Conservation (phyloP, 2,329 filamentous ascomycete genomes). For the Aspergillus unguis region DNA sequence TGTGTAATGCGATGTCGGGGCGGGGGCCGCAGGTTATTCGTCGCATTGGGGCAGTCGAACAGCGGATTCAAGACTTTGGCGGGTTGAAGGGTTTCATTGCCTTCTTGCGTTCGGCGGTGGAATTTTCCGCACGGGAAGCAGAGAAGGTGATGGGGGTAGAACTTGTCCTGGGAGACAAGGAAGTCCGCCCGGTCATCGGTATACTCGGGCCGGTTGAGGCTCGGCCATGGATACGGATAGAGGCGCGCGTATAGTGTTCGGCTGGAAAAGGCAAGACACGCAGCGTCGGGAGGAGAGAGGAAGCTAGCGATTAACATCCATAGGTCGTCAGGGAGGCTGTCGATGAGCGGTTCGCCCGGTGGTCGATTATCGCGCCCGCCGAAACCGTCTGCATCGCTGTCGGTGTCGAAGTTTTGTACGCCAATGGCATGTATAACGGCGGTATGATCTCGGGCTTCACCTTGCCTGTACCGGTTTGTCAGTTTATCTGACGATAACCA, state of each 20-base stretch:
- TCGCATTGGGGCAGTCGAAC: conserved; percentile 54
- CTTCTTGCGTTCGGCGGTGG: conserved; percentile 53
- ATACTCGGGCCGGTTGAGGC: conserved; percentile 44
- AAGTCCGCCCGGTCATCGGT: conserved; percentile 49
- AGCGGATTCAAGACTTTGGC: conserved; percentile 55
- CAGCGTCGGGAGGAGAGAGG: conserved; percentile 46
- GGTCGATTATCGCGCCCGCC: conserved; percentile 23
- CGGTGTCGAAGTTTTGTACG: conserved; percentile 29
- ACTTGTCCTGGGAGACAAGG: conserved; percentile 49
- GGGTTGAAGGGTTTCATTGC: conserved; percentile 53
- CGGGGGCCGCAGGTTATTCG: conserved; percentile 46
- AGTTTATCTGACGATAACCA: no score
- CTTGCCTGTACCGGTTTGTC: conserved; percentile 14
- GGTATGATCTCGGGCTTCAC: conserved; percentile 37
- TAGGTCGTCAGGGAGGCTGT: conserved; percentile 43
- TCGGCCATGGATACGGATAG: conserved; percentile 39
- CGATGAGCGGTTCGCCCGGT: conserved; percentile 43
- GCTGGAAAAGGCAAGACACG: conserved; percentile 49
- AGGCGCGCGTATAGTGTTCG: conserved; percentile 47
- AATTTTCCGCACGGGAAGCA: conserved; percentile 58
- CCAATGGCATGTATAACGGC: conserved; percentile 36
- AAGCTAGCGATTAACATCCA: conserved; percentile 47
- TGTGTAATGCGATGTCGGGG: conserved; percentile 55
- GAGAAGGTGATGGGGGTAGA: conserved; percentile 55
- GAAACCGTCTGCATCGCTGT: conserved; percentile 12